phyloP scores from a whole-genome alignment of 2,329 filamentous ascomycete species.

The Geoglossum cookeanum region DNA sequence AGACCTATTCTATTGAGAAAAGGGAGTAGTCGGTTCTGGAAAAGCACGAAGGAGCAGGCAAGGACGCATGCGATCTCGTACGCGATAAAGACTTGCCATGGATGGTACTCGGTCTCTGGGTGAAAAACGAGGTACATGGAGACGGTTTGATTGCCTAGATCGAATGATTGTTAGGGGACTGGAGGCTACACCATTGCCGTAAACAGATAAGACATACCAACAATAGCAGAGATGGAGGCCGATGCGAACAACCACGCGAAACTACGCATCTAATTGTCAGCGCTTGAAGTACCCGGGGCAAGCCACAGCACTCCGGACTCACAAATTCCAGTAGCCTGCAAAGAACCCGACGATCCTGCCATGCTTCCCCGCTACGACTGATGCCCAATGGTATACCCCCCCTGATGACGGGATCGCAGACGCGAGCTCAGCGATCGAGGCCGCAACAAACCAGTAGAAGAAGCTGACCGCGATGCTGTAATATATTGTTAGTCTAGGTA shows the following conservation, averaged over 20 bases:
- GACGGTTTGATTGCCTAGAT: slow-evolving; percentile 34
- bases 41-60: slow-evolving; percentile 32
- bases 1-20: slow-evolving; percentile 34
- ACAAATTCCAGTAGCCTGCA: slow-evolving; percentile 27
- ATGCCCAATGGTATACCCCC: slow-evolving; percentile 34
- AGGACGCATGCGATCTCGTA: slow-evolving; percentile 37
- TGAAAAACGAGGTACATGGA: slow-evolving; percentile 43
- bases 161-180: slow-evolving; percentile 26
- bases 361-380: slow-evolving; percentile 28
- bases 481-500: background rate
- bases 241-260: slow-evolving; percentile 30
- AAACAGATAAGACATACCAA: slow-evolving; percentile 20
- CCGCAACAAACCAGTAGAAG: slow-evolving; percentile 32
- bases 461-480: slow-evolving; percentile 25
- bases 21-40: slow-evolving; percentile 34
- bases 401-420: slow-evolving; percentile 24
- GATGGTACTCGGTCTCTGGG: slow-evolving; percentile 28
- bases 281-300: background rate
- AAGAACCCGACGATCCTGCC: slow-evolving; percentile 29
- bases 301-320: background rate
- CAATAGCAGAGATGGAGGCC: slow-evolving; percentile 21
- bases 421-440: slow-evolving; percentile 31
- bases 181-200: slow-evolving; percentile 30
- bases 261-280: slow-evolving; percentile 8
- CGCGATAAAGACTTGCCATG: slow-evolving; percentile 41